A percentile compares a stretch with the other conserved stretches of the same genome.
These are phyloP conservation scores for Cladosporium velox DNA, from an alignment of 2,329 filamentous ascomycete genomes.

Conservation along the genomic window DNA sequence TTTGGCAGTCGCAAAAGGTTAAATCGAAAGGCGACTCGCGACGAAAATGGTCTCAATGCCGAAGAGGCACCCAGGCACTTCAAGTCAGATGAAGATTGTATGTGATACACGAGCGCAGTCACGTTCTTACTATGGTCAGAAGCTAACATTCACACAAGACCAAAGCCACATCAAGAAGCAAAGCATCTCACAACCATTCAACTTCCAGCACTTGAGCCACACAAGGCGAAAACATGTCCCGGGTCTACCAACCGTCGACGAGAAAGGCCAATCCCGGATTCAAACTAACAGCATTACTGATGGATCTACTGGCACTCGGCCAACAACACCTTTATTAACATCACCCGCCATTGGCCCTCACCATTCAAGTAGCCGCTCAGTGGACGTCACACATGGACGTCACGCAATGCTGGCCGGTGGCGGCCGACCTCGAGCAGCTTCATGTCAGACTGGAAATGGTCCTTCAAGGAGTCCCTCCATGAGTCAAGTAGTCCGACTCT, in stretches of 20 bases:
- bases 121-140: not conserved
- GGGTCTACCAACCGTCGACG: slow-evolving; percentile 52
- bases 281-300: slow-evolving; percentile 39
- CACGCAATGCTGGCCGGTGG: not conserved
- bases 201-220: slow-evolving; percentile 65
- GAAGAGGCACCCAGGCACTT: slow-evolving; percentile 3
- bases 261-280: slow-evolving; percentile 55
- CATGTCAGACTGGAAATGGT: slow-evolving; percentile 10
- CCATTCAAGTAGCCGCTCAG: slow-evolving; percentile 12
- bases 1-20: slow-evolving; percentile 17
- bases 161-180: slow-evolving; percentile 43
- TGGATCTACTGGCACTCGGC: slow-evolving; percentile 22
- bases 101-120: not conserved
- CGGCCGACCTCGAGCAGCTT: slow-evolving; percentile 10
- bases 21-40: slow-evolving; percentile 4
- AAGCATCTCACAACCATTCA: slow-evolving; percentile 62
- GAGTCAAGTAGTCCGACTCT: slow-evolving; percentile 3
- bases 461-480: not conserved
- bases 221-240: slow-evolving; percentile 58
- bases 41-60: not conserved
- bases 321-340: slow-evolving; percentile 15
- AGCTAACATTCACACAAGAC: slow-evolving; percentile 24
- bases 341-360: slow-evolving; percentile 9
- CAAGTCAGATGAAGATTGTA: slow-evolving; percentile 15
- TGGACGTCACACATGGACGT: slow-evolving; percentile 12